Evolutionary conservation across 1,284 basidiomycete species (phyloP).

Genomic region (Austroboletus novae-zelandiae): DNA sequence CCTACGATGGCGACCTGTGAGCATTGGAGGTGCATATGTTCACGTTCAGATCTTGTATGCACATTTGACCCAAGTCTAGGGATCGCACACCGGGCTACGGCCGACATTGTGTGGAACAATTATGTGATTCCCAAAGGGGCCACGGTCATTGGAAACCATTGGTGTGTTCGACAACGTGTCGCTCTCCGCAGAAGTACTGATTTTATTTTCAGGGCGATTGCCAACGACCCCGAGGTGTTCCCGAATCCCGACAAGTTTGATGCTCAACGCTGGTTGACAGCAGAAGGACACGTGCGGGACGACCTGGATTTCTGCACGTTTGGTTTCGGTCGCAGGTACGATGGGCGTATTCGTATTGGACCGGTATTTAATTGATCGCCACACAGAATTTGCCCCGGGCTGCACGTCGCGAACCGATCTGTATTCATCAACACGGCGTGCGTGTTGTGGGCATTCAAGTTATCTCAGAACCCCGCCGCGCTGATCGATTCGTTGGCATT

Average conservation of each 20-base stretch:
- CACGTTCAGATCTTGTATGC: neutral
- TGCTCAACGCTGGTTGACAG: constrained; percentile 57
- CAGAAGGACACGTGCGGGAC: constrained; percentile 44
- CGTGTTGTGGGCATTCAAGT: constrained; percentile 28
- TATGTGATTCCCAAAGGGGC: constrained; percentile 59
- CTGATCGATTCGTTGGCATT: constrained; percentile 26
- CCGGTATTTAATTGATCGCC: constrained; percentile 3
- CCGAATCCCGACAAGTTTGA: constrained; percentile 59
- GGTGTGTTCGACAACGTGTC: constrained; percentile 33
- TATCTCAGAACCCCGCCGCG: constrained; percentile 16
- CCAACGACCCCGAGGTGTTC: constrained; percentile 54
- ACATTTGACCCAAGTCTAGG: constrained; percentile 28
- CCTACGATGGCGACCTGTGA: constrained; percentile 33
- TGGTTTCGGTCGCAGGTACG: constrained; percentile 56
- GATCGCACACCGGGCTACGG: constrained; percentile 53
- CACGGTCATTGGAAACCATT: constrained; percentile 56
- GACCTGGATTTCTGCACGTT: constrained; percentile 55
- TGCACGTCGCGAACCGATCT: constrained; percentile 27
- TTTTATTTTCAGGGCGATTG: constrained; percentile 40
- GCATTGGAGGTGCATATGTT: constrained; percentile 14
- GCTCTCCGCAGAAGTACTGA: neutral
- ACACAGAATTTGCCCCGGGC: constrained; percentile 25
- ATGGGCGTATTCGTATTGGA: neutral
- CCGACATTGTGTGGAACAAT: constrained; percentile 55
- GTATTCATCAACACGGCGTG: constrained; percentile 23